phyloP scores from a whole-genome alignment of 306 rosid species.

The Rubus idaeus region DNA sequence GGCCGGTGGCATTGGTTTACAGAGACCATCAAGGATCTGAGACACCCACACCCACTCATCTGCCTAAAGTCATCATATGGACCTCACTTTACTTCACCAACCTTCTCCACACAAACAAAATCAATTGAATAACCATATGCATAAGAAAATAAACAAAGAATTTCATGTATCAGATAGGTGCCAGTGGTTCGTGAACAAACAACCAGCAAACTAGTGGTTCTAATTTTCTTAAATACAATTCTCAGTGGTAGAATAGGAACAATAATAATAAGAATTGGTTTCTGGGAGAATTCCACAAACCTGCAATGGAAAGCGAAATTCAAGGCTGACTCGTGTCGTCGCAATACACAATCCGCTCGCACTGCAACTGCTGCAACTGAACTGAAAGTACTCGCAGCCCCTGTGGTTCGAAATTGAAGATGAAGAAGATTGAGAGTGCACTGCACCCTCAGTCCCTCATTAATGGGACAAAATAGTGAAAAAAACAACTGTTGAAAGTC shows the following conservation, averaged over 20 bases:
- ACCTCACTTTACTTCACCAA: background rate
- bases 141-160: background rate
- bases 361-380: background rate
- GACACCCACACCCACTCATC: constrained; percentile 7
- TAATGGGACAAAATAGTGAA: no score
- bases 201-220: no score
- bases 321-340: no score
- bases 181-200: no score
- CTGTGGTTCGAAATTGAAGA: background rate
- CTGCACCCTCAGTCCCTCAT: no score
- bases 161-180: no score
- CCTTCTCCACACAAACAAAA: background rate
- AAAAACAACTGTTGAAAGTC: no score
- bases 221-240: no score
- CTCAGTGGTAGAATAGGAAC: background rate
- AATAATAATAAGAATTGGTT: no score
- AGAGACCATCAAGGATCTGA: constrained; percentile 7
- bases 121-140: background rate
- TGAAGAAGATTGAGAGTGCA: background rate
- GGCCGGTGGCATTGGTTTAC: constrained; percentile 14
- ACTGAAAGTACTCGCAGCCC: background rate
- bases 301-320: background rate
- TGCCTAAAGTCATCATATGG: background rate
- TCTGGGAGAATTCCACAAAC: background rate
- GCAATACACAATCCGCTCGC: no score